phyloP scores from a whole-genome alignment of 179 eudicot genomes.

The Beta lomatogona region DNA sequence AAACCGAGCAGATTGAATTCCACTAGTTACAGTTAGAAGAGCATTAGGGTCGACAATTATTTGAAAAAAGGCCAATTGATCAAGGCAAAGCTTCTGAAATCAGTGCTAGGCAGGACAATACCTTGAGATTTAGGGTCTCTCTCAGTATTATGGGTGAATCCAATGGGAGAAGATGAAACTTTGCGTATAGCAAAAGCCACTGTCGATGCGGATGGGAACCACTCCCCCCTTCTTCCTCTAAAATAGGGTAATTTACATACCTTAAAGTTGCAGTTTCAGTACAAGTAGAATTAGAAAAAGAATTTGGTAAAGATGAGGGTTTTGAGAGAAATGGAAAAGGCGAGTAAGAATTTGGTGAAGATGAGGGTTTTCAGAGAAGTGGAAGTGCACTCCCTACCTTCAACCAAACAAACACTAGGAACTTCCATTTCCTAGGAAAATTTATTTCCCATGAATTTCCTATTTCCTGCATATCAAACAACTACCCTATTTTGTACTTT shows the following conservation, averaged over 20 bases:
- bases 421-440: too few relatives aligned
- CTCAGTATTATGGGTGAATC: conserved; percentile 67
- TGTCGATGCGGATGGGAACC: conserved; percentile 70
- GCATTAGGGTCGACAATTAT: conserved; percentile 77
- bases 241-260: conserved; percentile 35
- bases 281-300: conserved; percentile 9
- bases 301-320: conserved; percentile 1
- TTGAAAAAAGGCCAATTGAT: conserved; percentile 81
- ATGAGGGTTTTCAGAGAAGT: too few relatives aligned
- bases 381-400: too few relatives aligned
- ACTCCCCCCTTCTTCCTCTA: conserved; percentile 38
- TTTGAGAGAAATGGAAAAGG: conserved; percentile 24
- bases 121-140: conserved; percentile 48
- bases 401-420: too few relatives aligned
- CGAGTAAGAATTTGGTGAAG: conserved; percentile 1
- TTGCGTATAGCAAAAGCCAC: conserved; percentile 65
- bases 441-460: too few relatives aligned
- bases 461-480: too few relatives aligned
- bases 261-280: conserved; percentile 27
- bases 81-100: conserved; percentile 74
- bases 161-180: conserved; percentile 79
- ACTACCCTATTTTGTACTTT: too few relatives aligned
- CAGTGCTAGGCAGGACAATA: conserved; percentile 70
- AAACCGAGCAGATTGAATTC: too few relatives aligned
- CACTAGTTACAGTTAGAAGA: conserved; percentile 50